phyloP scores from a whole-genome alignment of 106 monocot species.

The Phalaenopsis equestris region DNA sequence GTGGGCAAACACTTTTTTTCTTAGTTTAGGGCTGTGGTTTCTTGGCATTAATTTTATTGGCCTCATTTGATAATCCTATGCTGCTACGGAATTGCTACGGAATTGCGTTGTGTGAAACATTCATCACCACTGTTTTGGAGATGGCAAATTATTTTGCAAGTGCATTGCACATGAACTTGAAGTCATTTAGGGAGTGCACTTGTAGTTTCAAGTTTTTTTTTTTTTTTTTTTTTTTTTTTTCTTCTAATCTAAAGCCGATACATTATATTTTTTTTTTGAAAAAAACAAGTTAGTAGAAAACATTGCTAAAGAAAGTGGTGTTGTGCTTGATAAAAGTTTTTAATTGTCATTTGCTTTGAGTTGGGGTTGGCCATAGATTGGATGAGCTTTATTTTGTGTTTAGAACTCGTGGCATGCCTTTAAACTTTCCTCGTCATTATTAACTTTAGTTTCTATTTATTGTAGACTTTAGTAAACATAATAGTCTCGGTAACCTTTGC shows the following conservation, averaged over 20 bases:
- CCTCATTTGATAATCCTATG: not conserved
- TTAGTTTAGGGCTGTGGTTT: not conserved
- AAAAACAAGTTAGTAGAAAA: not conserved
- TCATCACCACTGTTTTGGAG: not conserved
- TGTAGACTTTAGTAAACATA: too few relatives aligned
- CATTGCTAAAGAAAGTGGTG: not conserved
- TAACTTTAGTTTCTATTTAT: too few relatives aligned
- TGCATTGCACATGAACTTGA: not conserved
- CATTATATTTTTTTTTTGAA: not conserved
- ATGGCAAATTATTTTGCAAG: not conserved
- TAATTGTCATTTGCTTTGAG: not conserved
- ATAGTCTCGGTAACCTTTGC: too few relatives aligned
- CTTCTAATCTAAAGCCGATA: not conserved
- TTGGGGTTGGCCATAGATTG: not conserved
- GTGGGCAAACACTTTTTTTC: too few relatives aligned
- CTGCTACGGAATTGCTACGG: not conserved
- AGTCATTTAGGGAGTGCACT: not conserved
- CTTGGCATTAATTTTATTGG: not conserved
- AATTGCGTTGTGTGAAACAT: not conserved
- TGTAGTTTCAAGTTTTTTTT: not conserved
- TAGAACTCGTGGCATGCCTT: not conserved
- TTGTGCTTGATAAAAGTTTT: not conserved
- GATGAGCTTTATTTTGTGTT: not conserved
- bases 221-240: not conserved
- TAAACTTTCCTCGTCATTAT: not conserved